phyloP scores from a whole-genome alignment of 768 basidiomycete genomes.

The Plicaturopsis crispa region DNA sequence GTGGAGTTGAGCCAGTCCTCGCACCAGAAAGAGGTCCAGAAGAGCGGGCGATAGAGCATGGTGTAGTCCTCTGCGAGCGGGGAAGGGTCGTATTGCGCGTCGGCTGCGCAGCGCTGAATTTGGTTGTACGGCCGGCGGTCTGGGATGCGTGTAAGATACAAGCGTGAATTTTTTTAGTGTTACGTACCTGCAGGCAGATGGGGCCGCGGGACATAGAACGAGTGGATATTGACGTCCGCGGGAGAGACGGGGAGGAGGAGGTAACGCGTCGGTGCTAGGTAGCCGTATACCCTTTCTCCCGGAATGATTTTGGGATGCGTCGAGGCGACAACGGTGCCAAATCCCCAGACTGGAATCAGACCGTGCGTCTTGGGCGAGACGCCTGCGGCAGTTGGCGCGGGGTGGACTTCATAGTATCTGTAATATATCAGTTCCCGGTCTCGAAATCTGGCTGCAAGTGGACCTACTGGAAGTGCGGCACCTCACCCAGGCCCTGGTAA shows the following conservation, averaged over 20 bases:
- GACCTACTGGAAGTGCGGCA: conserved; percentile 40
- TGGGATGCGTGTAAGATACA: conserved; percentile 10
- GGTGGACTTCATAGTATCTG: conserved; percentile 67
- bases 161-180: too few relatives aligned
- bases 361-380: conserved; percentile 48
- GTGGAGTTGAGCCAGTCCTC: conserved; percentile 59
- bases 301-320: conserved; percentile 35
- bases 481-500: conserved; percentile 50
- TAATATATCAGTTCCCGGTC: background rate
- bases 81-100: conserved; percentile 45
- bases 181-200: conserved; percentile 56
- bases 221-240: conserved; percentile 38
- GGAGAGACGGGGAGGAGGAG: conserved; percentile 45
- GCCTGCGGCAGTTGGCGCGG: conserved; percentile 27
- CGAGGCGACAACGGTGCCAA: conserved; percentile 48
- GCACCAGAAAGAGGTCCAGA: conserved; percentile 73
- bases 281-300: conserved; percentile 61
- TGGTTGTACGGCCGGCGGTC: conserved; percentile 68
- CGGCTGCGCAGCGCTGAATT: conserved; percentile 48
- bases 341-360: conserved; percentile 68
- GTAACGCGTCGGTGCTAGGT: conserved; percentile 50
- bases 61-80: conserved; percentile 48
- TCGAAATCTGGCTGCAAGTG: background rate
- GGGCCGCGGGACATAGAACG: conserved; percentile 52
- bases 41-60: conserved; percentile 67